A percentile compares a stretch with the other conserved stretches of the same genome.
These are phyloP conservation scores for Discostella stelligera DNA, from an alignment of 352 stramenopile genomes.

Conservation along the genomic window DNA sequence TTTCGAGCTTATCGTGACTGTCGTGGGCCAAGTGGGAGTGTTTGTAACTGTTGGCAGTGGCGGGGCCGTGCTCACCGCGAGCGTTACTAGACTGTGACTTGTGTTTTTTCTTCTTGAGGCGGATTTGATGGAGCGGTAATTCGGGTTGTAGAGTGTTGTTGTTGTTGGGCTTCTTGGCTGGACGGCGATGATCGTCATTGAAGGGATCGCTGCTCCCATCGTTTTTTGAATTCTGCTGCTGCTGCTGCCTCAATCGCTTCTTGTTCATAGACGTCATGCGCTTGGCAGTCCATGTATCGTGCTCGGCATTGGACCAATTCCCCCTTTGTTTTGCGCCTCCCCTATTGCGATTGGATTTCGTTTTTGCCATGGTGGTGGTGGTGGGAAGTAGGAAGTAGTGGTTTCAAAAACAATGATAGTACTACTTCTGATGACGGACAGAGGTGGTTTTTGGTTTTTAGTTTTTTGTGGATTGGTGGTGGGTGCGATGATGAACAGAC, in stretches of 20 bases:
- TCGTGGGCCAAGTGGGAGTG: conserved; percentile 32
- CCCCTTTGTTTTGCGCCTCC: neutral
- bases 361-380: conserved; percentile 41
- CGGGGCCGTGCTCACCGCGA: conserved; percentile 14
- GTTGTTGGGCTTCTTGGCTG: too few species aligned
- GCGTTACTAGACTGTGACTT: neutral
- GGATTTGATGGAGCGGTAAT: conserved; percentile 2
- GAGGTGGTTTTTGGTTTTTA: too few species aligned
- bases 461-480: too few species aligned
- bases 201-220: conserved; percentile 2
- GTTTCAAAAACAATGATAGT: too few species aligned
- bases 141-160: neutral
- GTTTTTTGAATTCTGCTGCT: neutral
- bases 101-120: conserved; percentile 4
- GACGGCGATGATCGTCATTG: neutral
- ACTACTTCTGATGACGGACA: too few species aligned
- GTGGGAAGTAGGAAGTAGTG: too few species aligned
- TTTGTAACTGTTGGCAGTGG: conserved; percentile 33
- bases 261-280: conserved; percentile 44
- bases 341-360: conserved; percentile 35
- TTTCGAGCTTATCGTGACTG: conserved; percentile 56
- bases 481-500: too few species aligned
- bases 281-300: conserved; percentile 28
- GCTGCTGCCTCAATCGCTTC: conserved; percentile 18
- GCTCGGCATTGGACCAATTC: conserved; percentile 31